phyloP scores from a whole-genome alignment of 192 early-diverging fungal genomes.

The Entomortierella parvispora region DNA sequence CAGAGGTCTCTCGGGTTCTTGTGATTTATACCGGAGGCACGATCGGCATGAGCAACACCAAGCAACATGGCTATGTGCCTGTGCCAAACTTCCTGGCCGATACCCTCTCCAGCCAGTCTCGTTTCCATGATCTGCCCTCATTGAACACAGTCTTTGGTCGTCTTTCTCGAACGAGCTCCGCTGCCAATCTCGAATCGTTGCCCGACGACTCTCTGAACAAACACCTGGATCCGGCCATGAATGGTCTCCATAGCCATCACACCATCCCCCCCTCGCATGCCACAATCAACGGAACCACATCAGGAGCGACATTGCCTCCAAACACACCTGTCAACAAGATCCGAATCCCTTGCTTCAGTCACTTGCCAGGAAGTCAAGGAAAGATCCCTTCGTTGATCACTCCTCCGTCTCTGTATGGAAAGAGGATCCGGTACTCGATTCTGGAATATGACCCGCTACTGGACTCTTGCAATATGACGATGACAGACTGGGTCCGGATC shows the following conservation, averaged over 20 bases:
- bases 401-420: conserved; percentile 88
- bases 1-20: conserved; percentile 83
- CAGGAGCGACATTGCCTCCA: conserved; percentile 31
- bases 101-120: conserved; percentile 75
- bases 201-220: conserved; percentile 39
- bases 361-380: conserved; percentile 58
- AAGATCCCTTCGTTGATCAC: conserved; percentile 74
- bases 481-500: conserved; percentile 94
- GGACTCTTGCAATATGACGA: conserved; percentile 95
- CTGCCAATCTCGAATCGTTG: conserved; percentile 28
- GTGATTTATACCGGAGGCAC: conserved; percentile 97
- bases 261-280: conserved; percentile 42
- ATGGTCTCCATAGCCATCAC: conserved; percentile 28
- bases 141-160: conserved; percentile 50
- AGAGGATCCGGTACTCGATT: conserved; percentile 93
- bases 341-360: conserved; percentile 36
- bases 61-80: conserved; percentile 75
- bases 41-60: conserved; percentile 88
- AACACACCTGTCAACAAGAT: conserved; percentile 44
- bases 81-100: conserved; percentile 84
- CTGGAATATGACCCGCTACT: conserved; percentile 95
- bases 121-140: conserved; percentile 84
- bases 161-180: conserved; percentile 34
- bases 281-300: conserved; percentile 34
- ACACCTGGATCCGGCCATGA: conserved; percentile 47